These are phyloP conservation scores for Hypoxylon sp. DNA, from an alignment of 2,329 filamentous ascomycete genomes.

Conservation along the genomic window DNA sequence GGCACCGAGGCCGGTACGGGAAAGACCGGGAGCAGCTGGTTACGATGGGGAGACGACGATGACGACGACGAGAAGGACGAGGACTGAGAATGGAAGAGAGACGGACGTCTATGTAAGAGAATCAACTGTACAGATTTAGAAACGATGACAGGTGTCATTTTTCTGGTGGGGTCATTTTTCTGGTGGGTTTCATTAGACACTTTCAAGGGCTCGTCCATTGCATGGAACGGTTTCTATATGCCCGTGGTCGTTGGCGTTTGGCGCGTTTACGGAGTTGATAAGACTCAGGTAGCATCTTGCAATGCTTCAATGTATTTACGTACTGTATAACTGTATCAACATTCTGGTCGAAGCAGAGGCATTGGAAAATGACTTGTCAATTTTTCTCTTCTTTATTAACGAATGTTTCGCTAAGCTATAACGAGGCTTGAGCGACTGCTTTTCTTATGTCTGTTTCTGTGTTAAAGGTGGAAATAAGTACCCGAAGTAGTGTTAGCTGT, in stretches of 20 bases:
- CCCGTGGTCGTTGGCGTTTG: slow-evolving; percentile 29
- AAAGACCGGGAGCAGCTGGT: slow-evolving; percentile 44
- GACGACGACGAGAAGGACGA: slow-evolving; percentile 11
- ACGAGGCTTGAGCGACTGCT: slow-evolving; percentile 1
- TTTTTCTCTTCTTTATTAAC: not conserved
- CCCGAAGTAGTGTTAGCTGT: slow-evolving; percentile 23
- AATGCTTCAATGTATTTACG: slow-evolving; percentile 4
- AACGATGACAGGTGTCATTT: slow-evolving; percentile 9
- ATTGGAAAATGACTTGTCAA: slow-evolving; percentile 13
- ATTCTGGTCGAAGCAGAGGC: slow-evolving; percentile 15
- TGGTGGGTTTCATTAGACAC: too few relatives aligned
- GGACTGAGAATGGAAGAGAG: not conserved
- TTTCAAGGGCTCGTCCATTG: not conserved
- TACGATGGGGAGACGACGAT: slow-evolving; percentile 49
- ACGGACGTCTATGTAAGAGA: too few relatives aligned
- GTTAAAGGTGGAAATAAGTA: too few relatives aligned
- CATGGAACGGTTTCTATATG: not conserved
- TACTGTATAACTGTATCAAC: slow-evolving; percentile 11
- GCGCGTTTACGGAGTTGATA: slow-evolving; percentile 21
- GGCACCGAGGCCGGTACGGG: slow-evolving; percentile 56
- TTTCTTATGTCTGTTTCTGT: too few relatives aligned
- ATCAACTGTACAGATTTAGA: slow-evolving; percentile 23
- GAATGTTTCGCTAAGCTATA: slow-evolving; percentile 10
- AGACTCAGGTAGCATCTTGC: slow-evolving; percentile 11
- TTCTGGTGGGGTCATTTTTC: too few relatives aligned